Evolutionary conservation across 106 monocot genomes (phyloP), one percentile per base, ranked within the genome.

Genomic region (Vanilla planifolia): DNA sequence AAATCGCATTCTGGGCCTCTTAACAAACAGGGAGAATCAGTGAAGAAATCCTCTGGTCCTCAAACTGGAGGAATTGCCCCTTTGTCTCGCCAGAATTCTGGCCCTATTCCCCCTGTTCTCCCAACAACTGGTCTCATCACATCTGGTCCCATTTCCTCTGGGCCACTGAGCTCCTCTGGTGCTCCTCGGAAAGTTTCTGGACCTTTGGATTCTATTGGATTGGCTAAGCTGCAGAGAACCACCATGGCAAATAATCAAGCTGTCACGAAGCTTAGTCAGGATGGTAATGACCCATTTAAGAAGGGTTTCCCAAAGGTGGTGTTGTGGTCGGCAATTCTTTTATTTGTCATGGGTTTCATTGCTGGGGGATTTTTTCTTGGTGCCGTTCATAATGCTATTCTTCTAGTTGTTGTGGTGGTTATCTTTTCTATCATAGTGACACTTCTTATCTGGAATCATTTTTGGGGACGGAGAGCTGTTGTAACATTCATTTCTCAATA

Each of bases 341-440:
- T 77, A 46, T 77, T 77, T 60, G 45, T 77, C 9, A 77, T 77
- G 77, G 77, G 71, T 15, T 71, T 77, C 55, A 61, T 77, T 65
- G 51, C 71, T 52, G 71, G 71, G 51, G 77, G 65, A 26, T 77
- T 77, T 65, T 71, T 77, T 55, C 71, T 77, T 55, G 77, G 33
- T 51, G 77, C 77, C 71, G 77, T 77, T 44, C 77, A 62, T 35
- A 75, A 75, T 75, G 57, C 68, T 13, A 75, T 75, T 37, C 63
- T 75, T 75, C 68, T 75, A 28, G 41, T 75, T 39, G 75, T 69
- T 63, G 63, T 69, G 37, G 68, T 58, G 14, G n/a, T 48, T 51
- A 26, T 75, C 29, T 75, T 75, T 45, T 45, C 45, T 33, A 27
- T 39, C 56, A 51, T 69, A 30, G 48, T 62, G 8, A 58, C 63